A percentile compares a stretch with the other conserved stretches of the same genome.
Conservation (phyloP, 768 basidiomycete species). For the Trichaptum fuscoviolaceum region DNA sequence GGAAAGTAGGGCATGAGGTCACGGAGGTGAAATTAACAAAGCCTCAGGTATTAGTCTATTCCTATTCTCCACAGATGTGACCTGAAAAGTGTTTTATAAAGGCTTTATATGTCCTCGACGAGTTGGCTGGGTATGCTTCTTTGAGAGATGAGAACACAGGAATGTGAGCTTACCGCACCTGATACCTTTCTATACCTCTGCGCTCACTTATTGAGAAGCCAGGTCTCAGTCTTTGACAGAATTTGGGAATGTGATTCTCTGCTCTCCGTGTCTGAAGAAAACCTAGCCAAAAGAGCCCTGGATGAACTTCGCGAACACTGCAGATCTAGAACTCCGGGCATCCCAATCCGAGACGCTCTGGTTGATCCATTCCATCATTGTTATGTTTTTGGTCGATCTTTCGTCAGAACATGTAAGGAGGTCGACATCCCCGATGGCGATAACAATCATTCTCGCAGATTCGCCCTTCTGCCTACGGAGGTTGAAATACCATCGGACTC, state of each 20-base stretch:
- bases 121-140: constrained; percentile 39
- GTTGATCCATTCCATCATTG: constrained; percentile 37
- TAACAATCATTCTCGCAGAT: constrained; percentile 31
- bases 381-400: constrained; percentile 36
- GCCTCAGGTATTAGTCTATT: constrained; percentile 31
- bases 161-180: constrained; percentile 16
- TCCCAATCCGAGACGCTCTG: constrained; percentile 17
- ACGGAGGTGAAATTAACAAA: constrained; percentile 33
- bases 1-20: constrained; percentile 30
- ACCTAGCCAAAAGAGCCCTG: constrained; percentile 16
- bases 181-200: not conserved
- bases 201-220: constrained; percentile 23
- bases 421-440: constrained; percentile 26
- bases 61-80: no score
- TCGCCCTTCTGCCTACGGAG: constrained; percentile 41
- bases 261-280: constrained; percentile 13
- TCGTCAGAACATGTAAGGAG: constrained; percentile 25
- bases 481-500: constrained; percentile 30
- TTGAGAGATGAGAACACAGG: constrained; percentile 37
- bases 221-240: constrained; percentile 52
- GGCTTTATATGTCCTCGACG: constrained; percentile 46
- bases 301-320: constrained; percentile 14
- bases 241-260: constrained; percentile 42
- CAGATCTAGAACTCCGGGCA: not conserved
- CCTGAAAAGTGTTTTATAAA: constrained; percentile 14